Base-by-base conservation (phyloP, 1,139 yeast species). In the Saccharomycopsis hybrid region DNA sequence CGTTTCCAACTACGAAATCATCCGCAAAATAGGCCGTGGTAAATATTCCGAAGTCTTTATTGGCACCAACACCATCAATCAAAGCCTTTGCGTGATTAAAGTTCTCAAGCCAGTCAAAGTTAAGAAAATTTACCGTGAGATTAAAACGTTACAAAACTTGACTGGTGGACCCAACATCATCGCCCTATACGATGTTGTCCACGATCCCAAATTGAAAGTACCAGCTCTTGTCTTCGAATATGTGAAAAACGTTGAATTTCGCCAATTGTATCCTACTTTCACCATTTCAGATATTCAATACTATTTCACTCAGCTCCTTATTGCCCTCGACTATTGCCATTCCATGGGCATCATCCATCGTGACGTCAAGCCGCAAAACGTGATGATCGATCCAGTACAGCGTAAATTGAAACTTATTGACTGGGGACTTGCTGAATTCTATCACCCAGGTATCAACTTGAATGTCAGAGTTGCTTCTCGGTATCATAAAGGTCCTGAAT, bases 371-470 rank as follows among this genome's bases (percentile, higher is more conserved):
- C 94, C 94, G 3, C 94, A 85, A 62, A 85, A 85, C 64, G 82
- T 85, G 52, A 85, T 85, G 92, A 85, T 85, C 58, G 92, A 85
- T 63, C 92, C 86, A 41, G 62, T 69, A 44, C 70, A 69, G 53
- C 78, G 76, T 58, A 77, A 79, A 58, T 68, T 85, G 56, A 72
- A 90, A 57, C 73, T 85, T 54, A 85, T 85, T 51, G 94, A 85
- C 65, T 85, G 94, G 94, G 94, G 94, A 40, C 68, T 85, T 49
- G 92, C 94, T 3, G 94, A 85, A 62, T 85, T 83, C 61, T 85
- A 85, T 62, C 92, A 84, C 59, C 77, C 81, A 7, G 88, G 88
- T 4, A 82, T 79, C 61, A 90, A 84, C 59, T 85, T 82, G 62
- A 85, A 85, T 60, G 92, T 85, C 5, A 69, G 94, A 56, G 94